Evolutionary conservation across 345 rosid genomes (phyloP), one percentile per base, ranked within the genome.

Genomic region (Eucalyptus polybractea): DNA sequence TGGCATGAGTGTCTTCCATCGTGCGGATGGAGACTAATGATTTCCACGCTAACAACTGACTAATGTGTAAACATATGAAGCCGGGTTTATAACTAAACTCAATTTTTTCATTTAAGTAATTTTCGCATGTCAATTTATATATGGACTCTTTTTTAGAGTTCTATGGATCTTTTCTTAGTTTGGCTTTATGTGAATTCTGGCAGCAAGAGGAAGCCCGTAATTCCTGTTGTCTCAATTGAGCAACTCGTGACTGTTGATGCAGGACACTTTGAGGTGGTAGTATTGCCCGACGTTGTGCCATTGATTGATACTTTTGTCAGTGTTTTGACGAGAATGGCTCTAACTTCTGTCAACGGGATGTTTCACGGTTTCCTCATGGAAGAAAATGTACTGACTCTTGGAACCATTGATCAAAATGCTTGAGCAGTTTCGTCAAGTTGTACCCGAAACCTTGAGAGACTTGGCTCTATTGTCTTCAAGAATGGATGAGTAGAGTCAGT

Each of bases 311-410:
- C 56, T 47, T 93, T 93, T 53, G 88, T 90, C 65, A 88, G 92
- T 88, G 92, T 94, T 40, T 92, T 94, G 86, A 93, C 91, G 3
- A 93, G 92, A 88, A 95, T 94, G 95, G 96, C 96, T 16, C 94
- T 94, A 72, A 72, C 6, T 19, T 56, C 93, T n/a, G 92, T 92
- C 89, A 29, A 86, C 1, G 95, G 98, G n/a, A 58, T 88, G 50
- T 86, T 95, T 87, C 93, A 93, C 62, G 92, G 42, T 42, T 42
- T 93, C 91, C 25, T 96, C 33, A 90, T 93, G 3, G 86, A 90
- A 54, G 93, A 93, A 40, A 44, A 95, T 51, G 95, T 90, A 1
- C 81, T 14, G 17, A 76, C 86, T 89, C 10, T 93, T 92, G 19
- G 93, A 89, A 80, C 86, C 93, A n/a, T 90, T 94, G 91, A 90